Conservation (phyloP, 1,139 yeast species). For the Nadsonia commutata region DNA sequence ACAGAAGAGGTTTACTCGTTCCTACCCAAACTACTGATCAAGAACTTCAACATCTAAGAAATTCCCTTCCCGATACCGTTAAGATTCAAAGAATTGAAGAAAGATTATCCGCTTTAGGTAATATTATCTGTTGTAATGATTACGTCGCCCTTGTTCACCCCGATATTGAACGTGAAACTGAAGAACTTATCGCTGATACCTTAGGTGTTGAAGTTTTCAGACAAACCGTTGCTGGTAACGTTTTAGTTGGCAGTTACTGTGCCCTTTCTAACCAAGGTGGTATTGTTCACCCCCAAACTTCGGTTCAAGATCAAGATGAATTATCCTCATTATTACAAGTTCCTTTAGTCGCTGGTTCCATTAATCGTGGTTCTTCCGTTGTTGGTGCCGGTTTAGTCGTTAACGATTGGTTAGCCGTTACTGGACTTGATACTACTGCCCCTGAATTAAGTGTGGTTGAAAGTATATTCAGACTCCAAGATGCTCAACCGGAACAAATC, state of each 20-base stretch:
- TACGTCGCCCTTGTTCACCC: conserved; percentile 98
- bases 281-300: conserved; percentile 93
- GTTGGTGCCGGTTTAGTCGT: conserved; percentile 99
- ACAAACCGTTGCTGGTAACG: conserved; percentile 97
- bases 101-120: conserved; percentile 90
- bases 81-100: conserved; percentile 97
- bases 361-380: conserved; percentile 92
- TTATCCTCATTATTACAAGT: conserved; percentile 88
- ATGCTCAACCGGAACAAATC: conserved; percentile 22
- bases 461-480: conserved; percentile 54
- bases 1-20: conserved; percentile 90
- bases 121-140: conserved; percentile 96
- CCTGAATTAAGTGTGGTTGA: conserved; percentile 96
- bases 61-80: conserved; percentile 91
- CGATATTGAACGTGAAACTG: conserved; percentile 97
- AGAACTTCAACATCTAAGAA: conserved; percentile 93
- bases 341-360: conserved; percentile 97
- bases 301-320: conserved; percentile 96
- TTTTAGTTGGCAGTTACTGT: conserved; percentile 93
- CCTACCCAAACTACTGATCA: conserved; percentile 99
- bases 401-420: conserved; percentile 94
- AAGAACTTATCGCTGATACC: conserved; percentile 97
- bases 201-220: conserved; percentile 98
- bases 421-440: conserved; percentile 96
- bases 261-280: conserved; percentile 95